Conservation (phyloP, 768 basidiomycete genomes). For the Boletus subparvulus region DNA sequence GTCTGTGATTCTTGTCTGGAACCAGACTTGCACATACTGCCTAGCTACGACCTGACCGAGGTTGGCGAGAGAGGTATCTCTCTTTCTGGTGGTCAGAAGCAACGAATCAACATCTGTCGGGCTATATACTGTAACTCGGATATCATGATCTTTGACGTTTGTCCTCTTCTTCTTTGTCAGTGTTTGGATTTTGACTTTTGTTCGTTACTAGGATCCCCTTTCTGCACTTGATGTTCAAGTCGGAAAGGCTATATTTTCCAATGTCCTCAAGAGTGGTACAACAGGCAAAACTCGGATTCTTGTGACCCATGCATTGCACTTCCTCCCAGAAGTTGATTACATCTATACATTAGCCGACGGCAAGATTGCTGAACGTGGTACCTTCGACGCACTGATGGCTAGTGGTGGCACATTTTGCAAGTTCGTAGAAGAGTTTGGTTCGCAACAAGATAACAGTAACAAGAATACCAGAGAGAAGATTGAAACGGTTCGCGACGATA, state of each 20-base stretch:
- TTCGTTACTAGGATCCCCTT: slow-evolving; percentile 59
- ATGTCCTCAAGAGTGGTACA: slow-evolving; percentile 67
- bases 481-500: slow-evolving; percentile 32
- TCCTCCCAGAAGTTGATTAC: slow-evolving; percentile 84
- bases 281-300: slow-evolving; percentile 78
- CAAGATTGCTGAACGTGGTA: slow-evolving; percentile 74
- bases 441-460: slow-evolving; percentile 49
- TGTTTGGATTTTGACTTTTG: not conserved
- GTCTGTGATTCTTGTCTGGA: slow-evolving; percentile 76
- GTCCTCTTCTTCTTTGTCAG: slow-evolving; percentile 6
- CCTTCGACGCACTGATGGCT: slow-evolving; percentile 68
- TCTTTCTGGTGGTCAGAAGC: slow-evolving; percentile 78
- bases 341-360: slow-evolving; percentile 81
- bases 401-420: slow-evolving; percentile 66
- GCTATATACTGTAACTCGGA: slow-evolving; percentile 85
- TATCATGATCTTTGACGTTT: slow-evolving; percentile 78
- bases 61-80: slow-evolving; percentile 89
- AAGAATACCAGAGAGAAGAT: slow-evolving; percentile 38
- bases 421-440: slow-evolving; percentile 76
- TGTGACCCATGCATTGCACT: slow-evolving; percentile 90
- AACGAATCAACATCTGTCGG: slow-evolving; percentile 83
- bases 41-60: slow-evolving; percentile 77
- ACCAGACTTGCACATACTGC: slow-evolving; percentile 75
- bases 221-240: slow-evolving; percentile 94
- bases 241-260: slow-evolving; percentile 82